These are phyloP conservation scores for Pseudozyma sp. DNA, from an alignment of 1,284 basidiomycete genomes.

Conservation along the genomic window DNA sequence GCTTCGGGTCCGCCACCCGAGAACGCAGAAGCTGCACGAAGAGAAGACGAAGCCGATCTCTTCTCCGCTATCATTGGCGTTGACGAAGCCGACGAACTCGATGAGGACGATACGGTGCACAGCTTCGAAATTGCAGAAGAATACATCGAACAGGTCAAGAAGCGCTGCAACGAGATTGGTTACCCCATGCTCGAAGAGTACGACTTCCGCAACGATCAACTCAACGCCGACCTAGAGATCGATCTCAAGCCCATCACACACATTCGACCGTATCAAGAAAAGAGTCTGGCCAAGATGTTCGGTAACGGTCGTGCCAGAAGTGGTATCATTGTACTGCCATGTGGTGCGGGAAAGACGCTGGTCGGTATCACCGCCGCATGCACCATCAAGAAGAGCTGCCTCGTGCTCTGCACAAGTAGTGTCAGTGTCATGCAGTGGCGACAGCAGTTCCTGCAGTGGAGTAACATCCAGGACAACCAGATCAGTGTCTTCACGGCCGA, in stretches of 20 bases:
- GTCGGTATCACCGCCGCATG: slow-evolving; percentile 99
- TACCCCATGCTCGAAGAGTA: slow-evolving; percentile 69
- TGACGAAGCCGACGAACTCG: slow-evolving; percentile 66
- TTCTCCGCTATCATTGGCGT: slow-evolving; percentile 68
- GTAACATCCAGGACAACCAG: slow-evolving; percentile 68
- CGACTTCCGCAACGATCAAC: slow-evolving; percentile 67
- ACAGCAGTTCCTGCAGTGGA: slow-evolving; percentile 68
- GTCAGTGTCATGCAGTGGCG: slow-evolving; percentile 69
- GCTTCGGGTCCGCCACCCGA: slow-evolving; percentile 33
- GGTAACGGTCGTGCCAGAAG: slow-evolving; percentile 73
- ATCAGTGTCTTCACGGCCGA: slow-evolving; percentile 68
- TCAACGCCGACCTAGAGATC: slow-evolving; percentile 68
- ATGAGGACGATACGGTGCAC: slow-evolving; percentile 68
- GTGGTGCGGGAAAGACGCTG: slow-evolving; percentile 97
- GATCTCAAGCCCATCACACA: slow-evolving; percentile 68
- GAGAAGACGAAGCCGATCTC: slow-evolving; percentile 63
- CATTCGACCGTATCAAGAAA: slow-evolving; percentile 68
- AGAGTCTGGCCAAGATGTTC: slow-evolving; percentile 69
- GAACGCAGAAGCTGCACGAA: slow-evolving; percentile 35
- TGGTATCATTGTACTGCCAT: slow-evolving; percentile 97
- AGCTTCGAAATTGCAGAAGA: slow-evolving; percentile 67
- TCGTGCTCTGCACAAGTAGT: slow-evolving; percentile 83
- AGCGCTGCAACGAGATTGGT: slow-evolving; percentile 67
- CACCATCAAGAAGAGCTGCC: slow-evolving; percentile 97
- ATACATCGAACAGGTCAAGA: slow-evolving; percentile 67